Evolutionary conservation across 257 asterid genomes (phyloP), one percentile per base, ranked within the genome.

Genomic region (Petunia secreta): DNA sequence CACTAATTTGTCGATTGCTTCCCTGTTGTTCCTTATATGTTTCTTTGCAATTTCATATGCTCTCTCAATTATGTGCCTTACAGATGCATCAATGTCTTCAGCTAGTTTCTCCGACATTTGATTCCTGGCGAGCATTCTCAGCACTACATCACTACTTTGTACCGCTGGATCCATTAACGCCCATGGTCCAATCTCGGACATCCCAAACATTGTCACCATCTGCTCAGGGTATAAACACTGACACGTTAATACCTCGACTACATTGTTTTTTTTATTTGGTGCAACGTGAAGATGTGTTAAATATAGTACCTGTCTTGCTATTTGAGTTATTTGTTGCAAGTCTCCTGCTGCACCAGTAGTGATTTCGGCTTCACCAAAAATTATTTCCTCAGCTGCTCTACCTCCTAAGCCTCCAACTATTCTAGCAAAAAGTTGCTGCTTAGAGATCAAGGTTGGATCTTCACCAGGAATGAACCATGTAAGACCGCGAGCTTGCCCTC

Each of bases 161-260:
- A 55, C 84, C n/a, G 82, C 83, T 68, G 91, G 92, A 75, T 90
- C 92, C 8, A 81, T 75, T 86, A 91, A 55, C 3, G 90, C 79
- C 93, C 92, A 91, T 8, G 96, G 93, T 9, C 96, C 92, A 15
- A 90, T 85, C 86, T 92, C 94, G 5, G 97, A 92, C 97, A 92
- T 91, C 44, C 97, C 97, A 58, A 85, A 88, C 71, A 84, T 66
- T 43, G 87, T 85, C 16, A 91, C 94, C 96, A 91, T 92, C 91
- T 91, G 86, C 48, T 66, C 11, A 6, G 1, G 54, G 10, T n/a
- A 9, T 48, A 40, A 67, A 46, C 16, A 40, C 8, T 69, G 0
- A 25, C 59, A 71, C 46, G 60, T 48, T 11, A 11, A 71, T 4
- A 16, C 80, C 4, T 69, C 36, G 0, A 52, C 6, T 9, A 44